phyloP scores from a whole-genome alignment of 1,139 yeast species.

The Sugiyamaella sp. region DNA sequence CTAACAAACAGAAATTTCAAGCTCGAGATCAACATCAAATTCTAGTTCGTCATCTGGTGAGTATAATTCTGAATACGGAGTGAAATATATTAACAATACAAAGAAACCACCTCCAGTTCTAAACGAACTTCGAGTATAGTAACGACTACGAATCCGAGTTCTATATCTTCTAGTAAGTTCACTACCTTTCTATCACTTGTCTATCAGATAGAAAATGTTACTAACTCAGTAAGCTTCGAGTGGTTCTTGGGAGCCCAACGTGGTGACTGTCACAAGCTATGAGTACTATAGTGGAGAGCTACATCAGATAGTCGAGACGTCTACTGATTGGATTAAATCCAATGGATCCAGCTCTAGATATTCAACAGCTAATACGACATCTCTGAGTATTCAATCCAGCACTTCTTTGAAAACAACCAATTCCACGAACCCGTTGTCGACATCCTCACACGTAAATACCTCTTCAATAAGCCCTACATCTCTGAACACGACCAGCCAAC shows the following conservation, averaged over 20 bases:
- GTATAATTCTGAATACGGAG: background rate
- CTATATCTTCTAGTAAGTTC: background rate
- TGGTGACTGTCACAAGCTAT: conserved; percentile 4
- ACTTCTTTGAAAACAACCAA: background rate
- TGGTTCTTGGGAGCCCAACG: conserved; percentile 1
- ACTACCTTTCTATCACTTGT: background rate
- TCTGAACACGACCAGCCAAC: background rate
- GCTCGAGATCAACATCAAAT: background rate
- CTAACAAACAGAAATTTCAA: too few relatives aligned
- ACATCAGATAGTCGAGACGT: conserved; percentile 2
- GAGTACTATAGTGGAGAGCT: conserved; percentile 11
- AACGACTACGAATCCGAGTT: background rate
- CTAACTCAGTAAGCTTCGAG: background rate
- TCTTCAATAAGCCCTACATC: background rate
- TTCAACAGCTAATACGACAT: background rate
- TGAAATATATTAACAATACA: background rate
- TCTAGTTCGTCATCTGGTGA: background rate
- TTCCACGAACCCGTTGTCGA: background rate
- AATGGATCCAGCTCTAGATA: background rate
- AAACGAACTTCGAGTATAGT: background rate
- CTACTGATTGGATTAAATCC: conserved; percentile 7
- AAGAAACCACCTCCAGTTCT: background rate
- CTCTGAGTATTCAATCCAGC: background rate
- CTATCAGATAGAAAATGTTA: background rate
- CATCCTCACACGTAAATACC: background rate